Conservation (phyloP, 345 rosid genomes). For the Psidium friedrichsthalianum region DNA sequence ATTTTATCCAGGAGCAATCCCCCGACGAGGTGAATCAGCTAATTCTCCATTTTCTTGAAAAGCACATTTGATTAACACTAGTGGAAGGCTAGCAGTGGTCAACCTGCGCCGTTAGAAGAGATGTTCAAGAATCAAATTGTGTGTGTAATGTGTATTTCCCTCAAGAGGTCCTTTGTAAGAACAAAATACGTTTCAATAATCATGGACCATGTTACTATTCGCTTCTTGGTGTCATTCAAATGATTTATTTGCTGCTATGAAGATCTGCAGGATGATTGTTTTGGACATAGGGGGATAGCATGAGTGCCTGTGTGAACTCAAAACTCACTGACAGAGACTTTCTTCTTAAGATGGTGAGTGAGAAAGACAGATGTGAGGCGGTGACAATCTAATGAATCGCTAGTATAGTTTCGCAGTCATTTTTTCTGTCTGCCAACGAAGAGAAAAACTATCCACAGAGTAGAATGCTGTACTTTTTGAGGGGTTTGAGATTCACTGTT, state of each 20-base stretch:
- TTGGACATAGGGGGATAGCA: not conserved
- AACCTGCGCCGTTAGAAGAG: not conserved
- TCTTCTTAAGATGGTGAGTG: not conserved
- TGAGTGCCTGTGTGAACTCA: not conserved
- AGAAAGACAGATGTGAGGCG: not conserved
- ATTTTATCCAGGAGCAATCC: slow-evolving; percentile 7
- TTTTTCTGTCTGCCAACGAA: not conserved
- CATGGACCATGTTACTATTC: not conserved
- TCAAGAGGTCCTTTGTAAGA: not conserved
- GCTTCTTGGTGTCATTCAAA: not conserved
- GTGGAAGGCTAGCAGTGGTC: not conserved
- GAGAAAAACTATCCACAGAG: not conserved
- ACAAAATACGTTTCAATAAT: not conserved
- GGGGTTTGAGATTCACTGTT: not conserved
- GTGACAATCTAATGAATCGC: not conserved
- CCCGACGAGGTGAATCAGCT: slow-evolving; percentile 1
- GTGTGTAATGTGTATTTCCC: not conserved
- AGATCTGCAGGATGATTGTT: not conserved
- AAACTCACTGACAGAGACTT: not conserved
- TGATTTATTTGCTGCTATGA: not conserved
- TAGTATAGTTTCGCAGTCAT: not conserved
- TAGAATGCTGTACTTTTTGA: too few relatives aligned
- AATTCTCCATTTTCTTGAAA: not conserved
- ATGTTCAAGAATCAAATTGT: not conserved
- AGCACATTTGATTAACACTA: not conserved